phyloP scores from a whole-genome alignment of 306 rosid species.

The Mimosa bimucronata region DNA sequence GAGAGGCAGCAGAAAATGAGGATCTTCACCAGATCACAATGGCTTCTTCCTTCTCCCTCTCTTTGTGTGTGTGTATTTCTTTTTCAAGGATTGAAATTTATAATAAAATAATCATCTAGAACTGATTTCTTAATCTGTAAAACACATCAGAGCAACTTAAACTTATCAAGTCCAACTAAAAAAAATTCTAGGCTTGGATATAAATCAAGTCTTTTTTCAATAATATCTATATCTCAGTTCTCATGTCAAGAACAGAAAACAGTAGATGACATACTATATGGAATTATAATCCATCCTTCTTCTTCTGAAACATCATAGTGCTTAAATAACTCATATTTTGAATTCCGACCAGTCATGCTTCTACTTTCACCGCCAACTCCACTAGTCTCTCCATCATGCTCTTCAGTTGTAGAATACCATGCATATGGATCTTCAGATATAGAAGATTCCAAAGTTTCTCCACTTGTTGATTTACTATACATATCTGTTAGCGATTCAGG shows the following conservation, averaged over 20 bases:
- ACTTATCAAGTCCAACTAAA: background rate
- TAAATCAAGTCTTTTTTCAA: conserved; percentile 21
- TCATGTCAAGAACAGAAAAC: conserved; percentile 2
- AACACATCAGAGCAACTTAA: background rate
- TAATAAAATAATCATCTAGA: background rate
- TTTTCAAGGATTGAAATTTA: background rate
- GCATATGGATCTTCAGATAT: conserved; percentile 58
- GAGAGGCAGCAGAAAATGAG: background rate
- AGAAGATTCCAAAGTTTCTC: conserved; percentile 55
- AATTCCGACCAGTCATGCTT: conserved; percentile 36
- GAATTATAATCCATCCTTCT: conserved; percentile 89
- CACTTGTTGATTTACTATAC: conserved; percentile 49
- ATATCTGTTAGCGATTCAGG: conserved; percentile 51
- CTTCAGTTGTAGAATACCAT: conserved; percentile 40
- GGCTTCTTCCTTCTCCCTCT: conserved; percentile 6
- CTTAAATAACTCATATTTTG: conserved; percentile 46
- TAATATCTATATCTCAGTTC: conserved; percentile 10
- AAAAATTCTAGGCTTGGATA: background rate
- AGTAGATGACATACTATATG: conserved; percentile 57
- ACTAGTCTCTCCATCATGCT: conserved; percentile 46
- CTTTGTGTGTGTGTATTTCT: no score
- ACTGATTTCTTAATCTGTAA: background rate
- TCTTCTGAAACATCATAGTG: conserved; percentile 77
- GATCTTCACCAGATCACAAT: background rate
- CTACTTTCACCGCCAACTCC: conserved; percentile 45